Evolutionary conservation across 164 flowering plant species (phyloP), one percentile per base, ranked within the genome.

Genomic region (Brasenia schreberi): DNA sequence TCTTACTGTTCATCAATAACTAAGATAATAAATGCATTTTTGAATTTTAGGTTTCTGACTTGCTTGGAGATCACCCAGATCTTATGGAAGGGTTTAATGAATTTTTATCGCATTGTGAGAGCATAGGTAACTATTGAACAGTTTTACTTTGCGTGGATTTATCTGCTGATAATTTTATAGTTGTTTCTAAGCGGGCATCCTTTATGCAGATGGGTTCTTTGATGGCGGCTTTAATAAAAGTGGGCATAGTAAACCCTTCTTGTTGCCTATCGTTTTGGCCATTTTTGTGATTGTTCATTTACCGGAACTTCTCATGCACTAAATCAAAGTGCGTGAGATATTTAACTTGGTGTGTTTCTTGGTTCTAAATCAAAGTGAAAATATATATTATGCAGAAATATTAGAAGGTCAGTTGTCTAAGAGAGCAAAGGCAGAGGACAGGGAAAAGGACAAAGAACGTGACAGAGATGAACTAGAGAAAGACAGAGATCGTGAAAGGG

Each of bases 71-170:
- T 61, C 78, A 87, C 80, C 85, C 89, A 18, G 96, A 88, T 72
- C 86, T 90, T 61, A 79, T 87, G 89, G 92, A 83, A 17, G 93
- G 81, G 56, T 88, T 90, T 69, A 75, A 78, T 72, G 90, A 84
- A 42, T 88, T 88, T 80, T 66, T 90, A 81, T 70, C 77, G 0
- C 82, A 73, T 5, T 82, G 87, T 75, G 95, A 90, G 71, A 90
- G 77, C 79, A 81, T 69, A 64, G 91, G 96, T 92, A 83, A 70
- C 43, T 16, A 5, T 9, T 7, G 10, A 61, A 61, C 33, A 18
- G 10, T 61, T 23, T 61, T 61, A 10, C 18, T 5, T 23, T 61
- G 9, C 4, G 19, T 61, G 6, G 10, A 7, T 17, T 5, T 61
- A 9, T 14, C 16, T 14, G 10, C 56, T 49, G 56, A 49, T 1